Evolutionary conservation across 2,329 filamentous ascomycete genomes (phyloP).

Genomic region (Apiospora malaysiana): DNA sequence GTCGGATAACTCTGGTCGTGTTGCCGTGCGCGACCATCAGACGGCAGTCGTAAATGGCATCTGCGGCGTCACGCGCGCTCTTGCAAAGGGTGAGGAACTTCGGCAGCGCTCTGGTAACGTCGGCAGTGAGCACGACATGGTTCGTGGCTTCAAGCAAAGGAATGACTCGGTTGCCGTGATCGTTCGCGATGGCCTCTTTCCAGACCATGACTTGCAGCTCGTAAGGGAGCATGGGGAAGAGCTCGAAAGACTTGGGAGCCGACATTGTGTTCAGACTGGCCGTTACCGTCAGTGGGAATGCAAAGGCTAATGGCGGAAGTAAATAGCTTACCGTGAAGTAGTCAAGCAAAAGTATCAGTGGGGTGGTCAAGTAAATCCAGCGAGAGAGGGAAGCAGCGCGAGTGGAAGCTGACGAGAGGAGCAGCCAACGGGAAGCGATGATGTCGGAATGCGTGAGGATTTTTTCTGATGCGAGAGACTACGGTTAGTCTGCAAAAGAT

Average conservation of each 20-base stretch:
- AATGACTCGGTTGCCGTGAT: background rate
- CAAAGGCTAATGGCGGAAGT: background rate
- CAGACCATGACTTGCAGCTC: background rate
- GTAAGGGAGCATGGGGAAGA: background rate
- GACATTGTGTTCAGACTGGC: background rate
- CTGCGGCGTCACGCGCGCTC: background rate
- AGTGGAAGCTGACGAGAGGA: too few relatives aligned
- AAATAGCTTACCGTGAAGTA: too few relatives aligned
- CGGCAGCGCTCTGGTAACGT: background rate
- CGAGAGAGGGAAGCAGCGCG: background rate
- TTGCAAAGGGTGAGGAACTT: background rate
- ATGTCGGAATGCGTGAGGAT: too few relatives aligned
- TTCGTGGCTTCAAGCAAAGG: background rate
- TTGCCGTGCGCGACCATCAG: background rate
- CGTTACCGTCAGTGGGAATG: background rate
- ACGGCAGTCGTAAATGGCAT: background rate
- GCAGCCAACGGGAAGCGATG: too few relatives aligned
- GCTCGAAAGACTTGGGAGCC: background rate
- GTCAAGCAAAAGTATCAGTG: too few relatives aligned
- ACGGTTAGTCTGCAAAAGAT: too few relatives aligned
- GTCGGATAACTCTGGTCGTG: background rate
- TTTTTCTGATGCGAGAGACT: too few relatives aligned
- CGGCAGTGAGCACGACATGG: background rate
- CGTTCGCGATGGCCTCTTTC: background rate
- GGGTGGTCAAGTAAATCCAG: background rate